Percentiles rank a stretch among this genome's conserved stretches.
phyloP scores from a whole-genome alignment of 305 asterid genomes.

The Vinca major region DNA sequence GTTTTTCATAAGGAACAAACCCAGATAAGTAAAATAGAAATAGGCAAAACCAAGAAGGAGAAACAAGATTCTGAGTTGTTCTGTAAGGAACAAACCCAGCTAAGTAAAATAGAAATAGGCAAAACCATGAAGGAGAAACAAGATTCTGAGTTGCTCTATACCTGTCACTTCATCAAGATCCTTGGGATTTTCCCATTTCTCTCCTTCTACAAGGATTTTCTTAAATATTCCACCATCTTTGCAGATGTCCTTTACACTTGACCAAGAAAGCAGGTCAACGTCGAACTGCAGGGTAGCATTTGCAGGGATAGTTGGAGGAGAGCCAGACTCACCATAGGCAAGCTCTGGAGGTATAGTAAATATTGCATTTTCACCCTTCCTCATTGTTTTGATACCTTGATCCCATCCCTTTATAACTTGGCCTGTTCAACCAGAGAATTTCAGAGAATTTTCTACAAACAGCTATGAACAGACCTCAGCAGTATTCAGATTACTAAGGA shows the following conservation, averaged over 20 bases:
- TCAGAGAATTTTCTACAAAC: neutral
- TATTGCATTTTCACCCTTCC: constrained; percentile 80
- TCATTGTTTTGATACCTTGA: constrained; percentile 82
- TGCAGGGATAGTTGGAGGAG: constrained; percentile 92
- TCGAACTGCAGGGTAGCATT: constrained; percentile 84
- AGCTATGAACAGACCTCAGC: neutral
- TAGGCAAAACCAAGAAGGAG: neutral
- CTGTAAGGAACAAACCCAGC: neutral
- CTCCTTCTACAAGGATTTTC: constrained; percentile 66
- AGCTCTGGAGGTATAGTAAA: constrained; percentile 78
- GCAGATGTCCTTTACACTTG: constrained; percentile 85
- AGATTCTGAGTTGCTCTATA: constrained; percentile 11
- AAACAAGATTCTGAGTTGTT: neutral
- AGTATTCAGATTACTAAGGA: neutral
- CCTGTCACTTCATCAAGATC: constrained; percentile 79
- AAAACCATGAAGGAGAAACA: neutral
- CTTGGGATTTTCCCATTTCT: constrained; percentile 88
- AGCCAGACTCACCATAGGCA: constrained; percentile 84
- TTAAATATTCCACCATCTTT: constrained; percentile 91
- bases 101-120: neutral
- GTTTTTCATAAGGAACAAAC: constrained; percentile 10
- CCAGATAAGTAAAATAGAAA: neutral
- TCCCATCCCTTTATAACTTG: constrained; percentile 97
- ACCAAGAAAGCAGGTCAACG: constrained; percentile 85
- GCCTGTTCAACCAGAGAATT: constrained; percentile 30